A percentile compares a stretch with the other conserved stretches of the same genome.
Evolutionary conservation across 2,329 filamentous ascomycete genomes (phyloP).

Genomic region (Penicillium sp.): DNA sequence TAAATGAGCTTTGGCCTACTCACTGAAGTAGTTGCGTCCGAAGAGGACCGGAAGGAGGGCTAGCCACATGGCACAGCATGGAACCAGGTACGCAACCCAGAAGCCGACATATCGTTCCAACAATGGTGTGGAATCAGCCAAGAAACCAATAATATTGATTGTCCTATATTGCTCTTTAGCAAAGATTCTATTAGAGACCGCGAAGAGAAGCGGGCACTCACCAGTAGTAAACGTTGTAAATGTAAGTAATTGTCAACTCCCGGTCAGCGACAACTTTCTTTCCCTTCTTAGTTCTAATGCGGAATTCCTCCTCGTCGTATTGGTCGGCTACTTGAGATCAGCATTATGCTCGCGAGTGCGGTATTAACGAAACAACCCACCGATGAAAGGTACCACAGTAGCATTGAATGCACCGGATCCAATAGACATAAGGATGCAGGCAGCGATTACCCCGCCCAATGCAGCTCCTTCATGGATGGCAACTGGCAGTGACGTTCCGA

Average conservation of each 20-base stretch:
- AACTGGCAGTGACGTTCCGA: slow-evolving; percentile 24
- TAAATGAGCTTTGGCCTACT: neutral
- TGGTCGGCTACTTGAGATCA: slow-evolving; percentile 10
- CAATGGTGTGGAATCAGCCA: slow-evolving; percentile 13
- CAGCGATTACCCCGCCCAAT: slow-evolving; percentile 25
- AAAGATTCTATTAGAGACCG: neutral
- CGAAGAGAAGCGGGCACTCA: slow-evolving; percentile 7
- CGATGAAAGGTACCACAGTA: slow-evolving; percentile 37
- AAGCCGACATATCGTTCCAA: slow-evolving; percentile 21
- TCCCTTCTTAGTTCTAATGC: slow-evolving; percentile 18
- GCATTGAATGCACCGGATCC: slow-evolving; percentile 41
- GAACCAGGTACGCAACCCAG: slow-evolving; percentile 20
- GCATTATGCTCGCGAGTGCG: neutral
- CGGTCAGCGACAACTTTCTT: slow-evolving; percentile 36
- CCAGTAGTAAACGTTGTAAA: slow-evolving; percentile 45
- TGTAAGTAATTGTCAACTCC: slow-evolving; percentile 37
- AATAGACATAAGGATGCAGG: slow-evolving; percentile 40
- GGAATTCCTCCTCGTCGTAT: slow-evolving; percentile 3
- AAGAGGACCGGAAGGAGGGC: slow-evolving; percentile 10
- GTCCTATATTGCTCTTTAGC: slow-evolving; percentile 6
- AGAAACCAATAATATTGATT: slow-evolving; percentile 15
- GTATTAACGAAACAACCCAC: slow-evolving; percentile 10
- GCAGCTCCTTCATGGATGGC: slow-evolving; percentile 6
- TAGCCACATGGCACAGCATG: slow-evolving; percentile 14
- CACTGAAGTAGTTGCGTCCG: slow-evolving; percentile 1